A percentile compares a stretch with the other conserved stretches of the same genome.
Evolutionary conservation across 805 yeast genomes (phyloP).

Genomic region (Ogataea nonfermentans): DNA sequence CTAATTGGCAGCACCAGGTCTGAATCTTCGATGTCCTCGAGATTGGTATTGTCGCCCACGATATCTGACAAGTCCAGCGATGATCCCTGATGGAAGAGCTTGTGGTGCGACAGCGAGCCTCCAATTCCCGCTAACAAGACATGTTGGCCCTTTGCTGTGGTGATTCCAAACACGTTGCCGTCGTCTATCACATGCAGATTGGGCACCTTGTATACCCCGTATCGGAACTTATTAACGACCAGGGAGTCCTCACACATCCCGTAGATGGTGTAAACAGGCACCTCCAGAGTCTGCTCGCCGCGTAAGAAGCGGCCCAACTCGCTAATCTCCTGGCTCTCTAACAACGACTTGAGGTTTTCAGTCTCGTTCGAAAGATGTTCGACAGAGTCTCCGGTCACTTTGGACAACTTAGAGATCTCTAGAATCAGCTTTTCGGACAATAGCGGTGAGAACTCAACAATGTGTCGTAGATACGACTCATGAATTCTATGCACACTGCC

Average conservation of each 20-base stretch:
- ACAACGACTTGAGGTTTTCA: constrained; percentile 35
- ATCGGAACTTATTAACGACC: constrained; percentile 60
- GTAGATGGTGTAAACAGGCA: constrained; percentile 74
- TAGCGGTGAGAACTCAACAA: constrained; percentile 64
- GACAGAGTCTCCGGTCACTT: constrained; percentile 42
- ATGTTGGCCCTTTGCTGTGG: constrained; percentile 40
- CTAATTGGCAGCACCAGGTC: constrained; percentile 48
- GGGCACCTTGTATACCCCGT: constrained; percentile 50
- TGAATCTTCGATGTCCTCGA: constrained; percentile 24
- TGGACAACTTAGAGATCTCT: constrained; percentile 51
- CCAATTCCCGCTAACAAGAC: constrained; percentile 68
- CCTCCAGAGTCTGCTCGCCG: constrained; percentile 42
- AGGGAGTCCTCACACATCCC: constrained; percentile 75
- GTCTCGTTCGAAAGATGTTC: constrained; percentile 39
- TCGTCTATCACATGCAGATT: constrained; percentile 67
- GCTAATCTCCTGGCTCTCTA: constrained; percentile 42
- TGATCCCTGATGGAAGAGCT: constrained; percentile 65
- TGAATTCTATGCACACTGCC: constrained; percentile 52
- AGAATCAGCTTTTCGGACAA: constrained; percentile 48
- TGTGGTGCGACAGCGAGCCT: constrained; percentile 65
- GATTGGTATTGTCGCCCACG: constrained; percentile 27
- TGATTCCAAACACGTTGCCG: constrained; percentile 42
- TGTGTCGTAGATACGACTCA: constrained; percentile 59
- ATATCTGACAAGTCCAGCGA: constrained; percentile 35
- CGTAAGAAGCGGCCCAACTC: constrained; percentile 49